These are phyloP conservation scores for Madurella mycetomatis DNA, from an alignment of 2,329 filamentous ascomycete genomes.

Conservation along the genomic window DNA sequence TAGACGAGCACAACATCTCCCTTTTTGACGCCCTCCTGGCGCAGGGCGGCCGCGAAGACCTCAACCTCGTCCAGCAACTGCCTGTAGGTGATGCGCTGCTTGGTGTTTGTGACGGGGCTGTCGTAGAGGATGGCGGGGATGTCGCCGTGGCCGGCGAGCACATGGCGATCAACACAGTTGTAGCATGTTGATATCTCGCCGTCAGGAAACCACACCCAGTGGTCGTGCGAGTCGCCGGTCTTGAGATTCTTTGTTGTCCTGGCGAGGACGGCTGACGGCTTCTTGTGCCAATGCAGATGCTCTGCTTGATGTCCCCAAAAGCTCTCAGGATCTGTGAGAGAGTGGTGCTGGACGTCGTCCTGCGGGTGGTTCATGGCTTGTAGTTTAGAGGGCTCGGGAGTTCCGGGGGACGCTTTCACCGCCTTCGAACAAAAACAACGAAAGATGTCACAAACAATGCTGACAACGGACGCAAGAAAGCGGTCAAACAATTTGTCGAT, in stretches of 20 bases:
- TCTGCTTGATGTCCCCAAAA: slow-evolving; percentile 76
- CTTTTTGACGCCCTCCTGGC: slow-evolving; percentile 74
- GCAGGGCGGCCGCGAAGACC: slow-evolving; percentile 72
- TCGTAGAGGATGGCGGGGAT: slow-evolving; percentile 79
- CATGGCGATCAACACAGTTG: slow-evolving; percentile 88
- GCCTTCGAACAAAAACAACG: too few species aligned
- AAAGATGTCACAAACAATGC: too few species aligned
- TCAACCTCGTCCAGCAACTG: slow-evolving; percentile 76
- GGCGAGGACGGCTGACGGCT: slow-evolving; percentile 59
- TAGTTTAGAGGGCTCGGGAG: neutral
- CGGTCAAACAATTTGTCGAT: too few species aligned
- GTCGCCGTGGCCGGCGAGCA: slow-evolving; percentile 71
- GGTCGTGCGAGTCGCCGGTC: slow-evolving; percentile 59
- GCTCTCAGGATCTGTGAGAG: slow-evolving; percentile 61
- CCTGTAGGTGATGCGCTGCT: slow-evolving; percentile 69
- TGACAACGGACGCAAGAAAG: too few species aligned
- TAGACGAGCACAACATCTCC: slow-evolving; percentile 89
- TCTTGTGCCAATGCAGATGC: slow-evolving; percentile 75
- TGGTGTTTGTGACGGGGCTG: slow-evolving; percentile 72
- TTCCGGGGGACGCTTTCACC: neutral
- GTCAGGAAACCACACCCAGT: slow-evolving; percentile 87
- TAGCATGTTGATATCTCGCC: slow-evolving; percentile 88
- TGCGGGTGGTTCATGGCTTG: slow-evolving; percentile 38
- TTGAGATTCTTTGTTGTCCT: slow-evolving; percentile 59
- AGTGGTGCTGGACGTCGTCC: slow-evolving; percentile 50